Conservation (phyloP, 441 rosid species). For the Flueggea neowawraea region DNA sequence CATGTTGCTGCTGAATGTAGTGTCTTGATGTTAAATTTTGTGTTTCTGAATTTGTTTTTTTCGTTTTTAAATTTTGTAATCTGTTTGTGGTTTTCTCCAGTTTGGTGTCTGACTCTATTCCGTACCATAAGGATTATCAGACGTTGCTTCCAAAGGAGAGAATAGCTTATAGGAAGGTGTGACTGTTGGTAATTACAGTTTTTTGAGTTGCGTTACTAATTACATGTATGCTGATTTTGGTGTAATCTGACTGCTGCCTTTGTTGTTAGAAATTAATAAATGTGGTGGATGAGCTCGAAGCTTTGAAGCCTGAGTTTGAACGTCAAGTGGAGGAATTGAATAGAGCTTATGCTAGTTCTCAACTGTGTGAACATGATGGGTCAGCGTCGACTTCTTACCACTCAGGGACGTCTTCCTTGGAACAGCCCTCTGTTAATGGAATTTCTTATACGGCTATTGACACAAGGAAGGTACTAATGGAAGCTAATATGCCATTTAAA, state of each 20-base stretch:
- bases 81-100: conserved; percentile 26
- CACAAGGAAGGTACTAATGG: conserved; percentile 36
- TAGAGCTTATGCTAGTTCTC: conserved; percentile 26
- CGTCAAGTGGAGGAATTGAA: conserved; percentile 50
- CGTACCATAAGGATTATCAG: conserved; percentile 80
- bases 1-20: not conserved
- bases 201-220: not conserved
- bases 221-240: not conserved
- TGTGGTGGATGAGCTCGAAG: conserved; percentile 80
- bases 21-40: no score
- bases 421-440: conserved; percentile 37
- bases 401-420: conserved; percentile 36
- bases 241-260: conserved; percentile 11
- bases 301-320: conserved; percentile 70
- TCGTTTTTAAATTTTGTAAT: conserved; percentile 6
- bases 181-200: conserved; percentile 1
- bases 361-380: conserved; percentile 35
- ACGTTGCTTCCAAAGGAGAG: conserved; percentile 50
- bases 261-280: conserved; percentile 52
- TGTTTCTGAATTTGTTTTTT: conserved; percentile 13
- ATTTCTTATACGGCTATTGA: conserved; percentile 31
- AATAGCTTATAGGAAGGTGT: conserved; percentile 62
- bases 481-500: conserved; percentile 1
- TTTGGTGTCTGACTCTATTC: conserved; percentile 93
- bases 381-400: conserved; percentile 22